Evolutionary conservation across 2,329 filamentous ascomycete genomes (phyloP).

Genomic region (Fusarium sororula): DNA sequence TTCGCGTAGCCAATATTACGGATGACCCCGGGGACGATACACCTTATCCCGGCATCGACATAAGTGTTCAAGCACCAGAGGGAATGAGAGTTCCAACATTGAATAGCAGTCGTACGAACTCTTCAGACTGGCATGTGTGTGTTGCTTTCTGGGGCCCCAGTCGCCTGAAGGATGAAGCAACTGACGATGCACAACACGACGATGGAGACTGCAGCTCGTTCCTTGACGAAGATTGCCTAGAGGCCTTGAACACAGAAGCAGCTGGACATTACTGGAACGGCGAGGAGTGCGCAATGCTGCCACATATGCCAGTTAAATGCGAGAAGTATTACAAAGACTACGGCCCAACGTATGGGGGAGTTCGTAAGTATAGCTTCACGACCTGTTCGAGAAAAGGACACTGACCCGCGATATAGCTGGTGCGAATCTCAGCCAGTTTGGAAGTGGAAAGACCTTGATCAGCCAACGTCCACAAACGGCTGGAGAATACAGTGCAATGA

Average conservation of each 20-base stretch:
- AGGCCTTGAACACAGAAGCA: neutral
- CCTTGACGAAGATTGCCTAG: constrained; percentile 10
- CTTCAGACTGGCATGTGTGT: constrained; percentile 10
- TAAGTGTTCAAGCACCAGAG: constrained; percentile 14
- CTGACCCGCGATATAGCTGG: neutral
- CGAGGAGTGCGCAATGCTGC: neutral
- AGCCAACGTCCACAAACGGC: neutral
- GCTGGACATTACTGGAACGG: neutral
- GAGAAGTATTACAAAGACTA: constrained; percentile 1
- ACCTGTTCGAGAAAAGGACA: neutral
- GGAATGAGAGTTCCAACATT: constrained; percentile 3
- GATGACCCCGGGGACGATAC: neutral
- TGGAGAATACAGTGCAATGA: neutral
- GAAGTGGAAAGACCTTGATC: constrained; percentile 7
- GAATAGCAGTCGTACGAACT: neutral
- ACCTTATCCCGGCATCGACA: constrained; percentile 8
- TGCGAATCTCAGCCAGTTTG: neutral
- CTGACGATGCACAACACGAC: constrained; percentile 6
- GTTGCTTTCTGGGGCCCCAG: neutral
- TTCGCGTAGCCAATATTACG: constrained; percentile 18
- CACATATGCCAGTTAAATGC: neutral
- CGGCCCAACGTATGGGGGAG: neutral
- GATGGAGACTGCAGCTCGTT: constrained; percentile 20
- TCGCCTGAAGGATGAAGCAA: neutral
- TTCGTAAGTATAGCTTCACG: neutral